Evolutionary conservation across 1,284 basidiomycete genomes (phyloP), one percentile per base, ranked within the genome.

Genomic region (Coniophora puteana): DNA sequence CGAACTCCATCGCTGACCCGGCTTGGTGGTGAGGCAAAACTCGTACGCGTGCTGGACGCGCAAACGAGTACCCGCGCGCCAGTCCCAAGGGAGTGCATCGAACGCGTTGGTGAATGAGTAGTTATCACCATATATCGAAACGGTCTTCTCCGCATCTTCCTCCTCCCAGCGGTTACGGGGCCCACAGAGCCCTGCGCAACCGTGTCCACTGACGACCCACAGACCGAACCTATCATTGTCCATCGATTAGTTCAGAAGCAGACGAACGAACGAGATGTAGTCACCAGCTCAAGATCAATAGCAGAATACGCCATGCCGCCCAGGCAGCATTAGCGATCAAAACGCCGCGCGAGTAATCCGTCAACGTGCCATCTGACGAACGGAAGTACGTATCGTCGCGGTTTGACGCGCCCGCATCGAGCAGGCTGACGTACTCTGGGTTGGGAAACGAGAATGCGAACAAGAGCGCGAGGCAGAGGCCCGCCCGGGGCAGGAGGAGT

Each of bases 91-190:
- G 29, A 86, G 68, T 13, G 68, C 55, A 21, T 77, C 71, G 29
- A 86, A 67, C 13, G 68, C 55, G 20, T 77, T 71, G 18, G 59
- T 47, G 17, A 76, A 75, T 4, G 69, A 71, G 8, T 66, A 64
- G 7, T 69, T 63, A 37, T 76, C 69, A 44, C 63, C 69, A 49
- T 74, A 73, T 13, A 70, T 52, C 5, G 74, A 74, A 37, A 67
- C 55, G 10, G 66, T 68, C 66, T 80, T 84, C 54, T 83, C 82
- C 16, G 69, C 69, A 27, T 80, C 79, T 44, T 81, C 77, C 62
- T 89, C 87, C 56, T 89, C 86, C 88, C 86, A 89, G 47, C 83
- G 72, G 54, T 80, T 78, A 17, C 85, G 76, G 8, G 88, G 88
- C 36, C 88, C 88, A 58, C 85, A 89, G n/a, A 89, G 58, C 18